Evolutionary conservation across 2,329 filamentous ascomycete species (phyloP).

Genomic region (Fusarium solani-melongenae): DNA sequence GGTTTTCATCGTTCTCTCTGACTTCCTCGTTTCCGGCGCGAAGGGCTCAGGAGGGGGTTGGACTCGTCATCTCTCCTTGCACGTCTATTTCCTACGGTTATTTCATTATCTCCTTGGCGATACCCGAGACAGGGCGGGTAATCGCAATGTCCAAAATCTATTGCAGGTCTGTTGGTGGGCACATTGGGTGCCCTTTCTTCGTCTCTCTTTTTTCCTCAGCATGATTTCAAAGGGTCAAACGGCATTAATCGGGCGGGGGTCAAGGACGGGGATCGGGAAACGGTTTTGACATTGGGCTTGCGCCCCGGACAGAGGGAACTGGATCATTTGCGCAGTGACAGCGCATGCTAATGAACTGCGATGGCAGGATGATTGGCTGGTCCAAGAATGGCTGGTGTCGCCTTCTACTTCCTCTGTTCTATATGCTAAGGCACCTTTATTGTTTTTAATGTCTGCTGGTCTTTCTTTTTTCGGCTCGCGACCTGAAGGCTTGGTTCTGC

Average conservation of each 20-base stretch:
- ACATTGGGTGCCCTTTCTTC: conserved; percentile 25
- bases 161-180: conserved; percentile 31
- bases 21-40: conserved; percentile 38
- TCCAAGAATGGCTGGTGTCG: conserved; percentile 57
- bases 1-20: conserved; percentile 35
- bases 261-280: conserved; percentile 42
- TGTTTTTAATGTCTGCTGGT: conserved; percentile 49
- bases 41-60: conserved; percentile 45
- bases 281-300: conserved; percentile 44
- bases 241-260: conserved; percentile 42
- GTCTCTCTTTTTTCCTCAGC: conserved; percentile 25
- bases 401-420: conserved; percentile 55
- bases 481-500: conserved; percentile 32
- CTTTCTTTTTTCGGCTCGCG: conserved; percentile 19
- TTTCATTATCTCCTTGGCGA: conserved; percentile 47
- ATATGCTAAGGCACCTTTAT: conserved; percentile 53
- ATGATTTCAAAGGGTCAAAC: conserved; percentile 40
- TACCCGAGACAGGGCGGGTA: conserved; percentile 52
- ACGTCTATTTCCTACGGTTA: conserved; percentile 41
- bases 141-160: conserved; percentile 39
- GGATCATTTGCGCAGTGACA: conserved; percentile 46
- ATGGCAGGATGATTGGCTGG: conserved; percentile 60
- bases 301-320: conserved; percentile 43
- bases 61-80: conserved; percentile 39
- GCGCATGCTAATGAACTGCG: conserved; percentile 59